Conservation (phyloP, 768 basidiomycete species). For the Auriscalpium orientale region DNA sequence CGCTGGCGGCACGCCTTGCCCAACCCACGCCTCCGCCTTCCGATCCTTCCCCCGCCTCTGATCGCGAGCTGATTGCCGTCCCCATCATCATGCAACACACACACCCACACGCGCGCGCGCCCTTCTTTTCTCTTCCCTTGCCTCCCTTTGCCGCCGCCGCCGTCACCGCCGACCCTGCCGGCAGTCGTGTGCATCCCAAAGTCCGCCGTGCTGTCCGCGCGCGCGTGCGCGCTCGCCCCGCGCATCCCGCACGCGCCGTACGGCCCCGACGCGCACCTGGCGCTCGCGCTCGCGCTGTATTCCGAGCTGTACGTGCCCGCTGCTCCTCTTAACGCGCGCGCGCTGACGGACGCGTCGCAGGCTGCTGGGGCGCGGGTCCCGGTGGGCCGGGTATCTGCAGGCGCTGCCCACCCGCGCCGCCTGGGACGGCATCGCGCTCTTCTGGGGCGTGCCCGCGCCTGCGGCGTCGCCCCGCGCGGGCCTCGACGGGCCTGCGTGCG, state of each 20-base stretch:
- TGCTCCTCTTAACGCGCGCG: neutral
- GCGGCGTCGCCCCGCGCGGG: no score
- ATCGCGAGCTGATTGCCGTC: neutral
- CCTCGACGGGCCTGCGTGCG: neutral
- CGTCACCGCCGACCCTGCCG: neutral
- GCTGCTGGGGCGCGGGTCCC: constrained; percentile 10
- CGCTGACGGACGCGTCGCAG: constrained; percentile 7
- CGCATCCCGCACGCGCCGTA: constrained; percentile 14
- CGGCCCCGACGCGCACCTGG: constrained; percentile 16
- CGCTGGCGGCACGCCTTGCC: no score
- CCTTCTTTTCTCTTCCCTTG: no score
- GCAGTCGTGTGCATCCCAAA: constrained; percentile 21
- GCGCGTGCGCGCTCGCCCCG: constrained; percentile 15
- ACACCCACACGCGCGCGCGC: neutral
- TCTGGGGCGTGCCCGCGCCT: constrained; percentile 21
- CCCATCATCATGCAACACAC: neutral
- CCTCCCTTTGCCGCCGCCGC: neutral
- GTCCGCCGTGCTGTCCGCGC: constrained; percentile 17
- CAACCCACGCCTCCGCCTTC: neutral
- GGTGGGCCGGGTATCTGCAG: constrained; percentile 21
- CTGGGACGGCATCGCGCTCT: constrained; percentile 19
- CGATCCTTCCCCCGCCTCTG: neutral
- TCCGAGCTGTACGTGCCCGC: constrained; percentile 15
- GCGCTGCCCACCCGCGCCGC: constrained; percentile 14
- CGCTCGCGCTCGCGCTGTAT: constrained; percentile 20